phyloP scores from a whole-genome alignment of 306 rosid genomes.

The Quercus berberidifolia region DNA sequence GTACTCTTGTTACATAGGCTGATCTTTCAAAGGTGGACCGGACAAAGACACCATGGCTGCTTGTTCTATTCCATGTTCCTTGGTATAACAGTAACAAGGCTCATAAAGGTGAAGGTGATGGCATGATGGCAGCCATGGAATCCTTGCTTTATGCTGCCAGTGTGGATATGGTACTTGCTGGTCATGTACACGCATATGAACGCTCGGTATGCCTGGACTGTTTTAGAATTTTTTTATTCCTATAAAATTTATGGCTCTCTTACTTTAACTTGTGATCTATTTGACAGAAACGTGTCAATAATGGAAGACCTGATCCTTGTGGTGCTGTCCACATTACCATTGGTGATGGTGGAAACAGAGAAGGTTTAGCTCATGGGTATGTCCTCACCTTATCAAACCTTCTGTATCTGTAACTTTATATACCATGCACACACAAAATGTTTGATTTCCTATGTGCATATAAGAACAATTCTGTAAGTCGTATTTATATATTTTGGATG shows the following conservation, averaged over 20 bases:
- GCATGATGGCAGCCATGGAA: slow-evolving; percentile 81
- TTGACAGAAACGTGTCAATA: slow-evolving; percentile 64
- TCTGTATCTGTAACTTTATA: neutral
- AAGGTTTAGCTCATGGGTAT: slow-evolving; percentile 80
- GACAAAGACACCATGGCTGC: slow-evolving; percentile 78
- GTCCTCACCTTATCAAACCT: slow-evolving; percentile 16
- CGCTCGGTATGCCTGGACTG: slow-evolving; percentile 54
- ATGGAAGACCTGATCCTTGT: slow-evolving; percentile 62
- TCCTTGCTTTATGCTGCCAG: slow-evolving; percentile 77
- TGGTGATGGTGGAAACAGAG: slow-evolving; percentile 93
- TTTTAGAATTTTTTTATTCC: neutral
- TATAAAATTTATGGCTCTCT: neutral
- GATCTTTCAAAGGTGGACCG: slow-evolving; percentile 78
- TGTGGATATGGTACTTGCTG: slow-evolving; percentile 66
- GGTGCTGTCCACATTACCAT: slow-evolving; percentile 88
- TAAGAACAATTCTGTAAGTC: neutral
- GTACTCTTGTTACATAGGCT: slow-evolving; percentile 36
- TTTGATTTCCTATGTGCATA: neutral
- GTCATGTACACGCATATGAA: slow-evolving; percentile 95
- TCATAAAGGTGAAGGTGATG: slow-evolving; percentile 77
- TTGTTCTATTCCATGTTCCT: slow-evolving; percentile 79
- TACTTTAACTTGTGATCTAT: slow-evolving; percentile 1
- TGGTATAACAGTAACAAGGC: slow-evolving; percentile 94
- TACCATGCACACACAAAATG: neutral
- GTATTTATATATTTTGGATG: neutral